Evolutionary conservation across 352 stramenopile genomes (phyloP).

Genomic region (Globisporangium cederbergense): DNA sequence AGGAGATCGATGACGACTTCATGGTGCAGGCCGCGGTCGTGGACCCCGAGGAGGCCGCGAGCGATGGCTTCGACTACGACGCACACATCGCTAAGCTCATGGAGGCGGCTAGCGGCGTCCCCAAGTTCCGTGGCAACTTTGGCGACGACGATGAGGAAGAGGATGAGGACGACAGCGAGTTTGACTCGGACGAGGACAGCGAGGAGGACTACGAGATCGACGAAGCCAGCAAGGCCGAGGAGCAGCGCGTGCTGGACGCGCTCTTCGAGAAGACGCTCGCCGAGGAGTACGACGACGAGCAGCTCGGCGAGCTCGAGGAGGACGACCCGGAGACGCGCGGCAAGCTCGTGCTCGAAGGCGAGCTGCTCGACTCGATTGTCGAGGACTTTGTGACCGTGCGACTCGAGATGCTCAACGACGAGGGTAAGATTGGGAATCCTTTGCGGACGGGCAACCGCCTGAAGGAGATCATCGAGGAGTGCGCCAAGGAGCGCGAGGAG

Average conservation of each 20-base stretch:
- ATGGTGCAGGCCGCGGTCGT: constrained; percentile 71
- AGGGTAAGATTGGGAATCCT: constrained; percentile 78
- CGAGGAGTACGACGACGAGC: constrained; percentile 83
- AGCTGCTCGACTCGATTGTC: constrained; percentile 64
- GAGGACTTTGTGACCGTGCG: constrained; percentile 68
- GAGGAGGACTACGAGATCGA: constrained; percentile 48
- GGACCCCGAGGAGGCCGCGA: constrained; percentile 22
- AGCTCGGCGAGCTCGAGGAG: constrained; percentile 75
- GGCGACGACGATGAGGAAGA: constrained; percentile 65
- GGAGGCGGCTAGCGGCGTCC: constrained; percentile 75
- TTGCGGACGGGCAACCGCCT: constrained; percentile 62
- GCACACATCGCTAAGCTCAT: constrained; percentile 92
- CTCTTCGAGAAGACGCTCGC: constrained; percentile 81
- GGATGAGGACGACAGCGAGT: constrained; percentile 35
- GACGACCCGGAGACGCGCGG: constrained; percentile 70
- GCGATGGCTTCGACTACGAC: constrained; percentile 90
- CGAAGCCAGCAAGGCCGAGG: constrained; percentile 52
- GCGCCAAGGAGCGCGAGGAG: constrained; percentile 56
- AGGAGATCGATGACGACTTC: constrained; percentile 92
- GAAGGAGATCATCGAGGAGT: constrained; percentile 74
- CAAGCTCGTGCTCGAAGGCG: constrained; percentile 65
- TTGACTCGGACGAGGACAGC: constrained; percentile 60
- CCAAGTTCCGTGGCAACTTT: constrained; percentile 60
- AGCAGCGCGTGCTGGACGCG: constrained; percentile 85
- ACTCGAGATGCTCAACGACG: constrained; percentile 68